Evolutionary conservation across 768 basidiomycete species (phyloP), one percentile per base, ranked within the genome.

Genomic region (Mycena latifolia): DNA sequence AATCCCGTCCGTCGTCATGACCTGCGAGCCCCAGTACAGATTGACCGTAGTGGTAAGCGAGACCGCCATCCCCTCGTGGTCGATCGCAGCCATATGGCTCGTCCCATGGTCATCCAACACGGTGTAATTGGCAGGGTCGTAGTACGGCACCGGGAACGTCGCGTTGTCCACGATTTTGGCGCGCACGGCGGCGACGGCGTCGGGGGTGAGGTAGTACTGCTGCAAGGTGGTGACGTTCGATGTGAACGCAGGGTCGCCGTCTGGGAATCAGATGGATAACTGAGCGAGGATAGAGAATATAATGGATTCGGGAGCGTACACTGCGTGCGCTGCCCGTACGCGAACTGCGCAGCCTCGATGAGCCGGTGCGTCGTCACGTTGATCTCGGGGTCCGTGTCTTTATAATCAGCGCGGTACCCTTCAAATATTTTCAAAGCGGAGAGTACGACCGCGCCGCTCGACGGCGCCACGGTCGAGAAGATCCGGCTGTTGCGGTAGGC

Each of bases 391-490:
- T 78, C 70, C 24, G 61, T 55, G 20, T 64, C 65, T 10, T 31
- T 65, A 33, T 69, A 73, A 33, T 61, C 65, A 5, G 71, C 75
- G 14, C 65, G 59, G 53, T 74, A 81, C 5, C 76, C 78, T 39
- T 75, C 75, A 55, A 79, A 77, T 24, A 79, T 74, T 62, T 80
- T 81, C 29, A 81, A 71, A 0, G 78, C 77, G 25, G 76, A 77
- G 18, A 78, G 74, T 2, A 77, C 78, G 39, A 81, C 77, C 2
- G 75, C 56, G 1, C 80, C 80, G 33, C 74, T 76, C 14, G 77
- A 78, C 8, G 80, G 80, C 11, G 80, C 78, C n/a, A 80, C 75
- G 29, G 79, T 81, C 3, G 77, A 78, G 67, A 76, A 76, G 24
- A 76, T 74, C 7, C 75, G 69, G 45, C 53, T 46, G 43, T 67